Evolutionary conservation across 768 basidiomycete species (phyloP).

Genomic region (Boletellus emodensis): DNA sequence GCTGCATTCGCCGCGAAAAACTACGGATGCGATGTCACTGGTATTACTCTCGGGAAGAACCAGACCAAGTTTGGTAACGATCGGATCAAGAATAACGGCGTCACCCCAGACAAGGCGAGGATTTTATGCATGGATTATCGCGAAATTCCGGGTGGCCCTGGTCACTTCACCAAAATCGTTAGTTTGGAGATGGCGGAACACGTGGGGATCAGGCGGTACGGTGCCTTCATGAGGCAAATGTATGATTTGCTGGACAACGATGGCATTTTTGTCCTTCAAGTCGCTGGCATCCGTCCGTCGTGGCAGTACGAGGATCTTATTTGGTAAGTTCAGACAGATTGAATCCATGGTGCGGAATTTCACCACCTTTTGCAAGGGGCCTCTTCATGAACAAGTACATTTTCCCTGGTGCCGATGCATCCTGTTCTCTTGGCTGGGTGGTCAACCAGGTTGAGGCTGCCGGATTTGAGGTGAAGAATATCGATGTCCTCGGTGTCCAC

Average conservation of each 20-base stretch:
- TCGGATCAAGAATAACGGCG: conserved; percentile 77
- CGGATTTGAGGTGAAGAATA: conserved; percentile 94
- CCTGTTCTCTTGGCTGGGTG: conserved; percentile 94
- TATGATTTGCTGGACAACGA: conserved; percentile 94
- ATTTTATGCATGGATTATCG: conserved; percentile 93
- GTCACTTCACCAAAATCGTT: conserved; percentile 90
- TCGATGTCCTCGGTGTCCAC: conserved; percentile 97
- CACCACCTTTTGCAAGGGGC: conserved; percentile 51
- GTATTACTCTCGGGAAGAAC: conserved; percentile 87
- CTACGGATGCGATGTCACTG: conserved; percentile 93
- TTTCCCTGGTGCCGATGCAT: conserved; percentile 98
- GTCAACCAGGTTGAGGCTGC: conserved; percentile 81
- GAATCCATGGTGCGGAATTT: not conserved
- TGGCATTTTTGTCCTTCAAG: conserved; percentile 92
- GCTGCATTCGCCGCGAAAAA: conserved; percentile 95
- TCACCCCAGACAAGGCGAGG: conserved; percentile 67
- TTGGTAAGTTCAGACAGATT: conserved; percentile 50
- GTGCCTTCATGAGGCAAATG: conserved; percentile 82
- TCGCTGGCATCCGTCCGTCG: conserved; percentile 90
- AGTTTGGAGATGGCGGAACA: conserved; percentile 99
- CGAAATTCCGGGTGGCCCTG: conserved; percentile 73
- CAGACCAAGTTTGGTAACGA: conserved; percentile 92
- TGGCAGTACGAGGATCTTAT: conserved; percentile 99
- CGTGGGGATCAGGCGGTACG: conserved; percentile 92
- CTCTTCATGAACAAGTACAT: conserved; percentile 98